Percentiles rank a stretch among this genome's conserved stretches.
These are phyloP conservation scores for Colletotrichum tofieldiae DNA, from an alignment of 2,329 filamentous ascomycete genomes.

Conservation along the genomic window DNA sequence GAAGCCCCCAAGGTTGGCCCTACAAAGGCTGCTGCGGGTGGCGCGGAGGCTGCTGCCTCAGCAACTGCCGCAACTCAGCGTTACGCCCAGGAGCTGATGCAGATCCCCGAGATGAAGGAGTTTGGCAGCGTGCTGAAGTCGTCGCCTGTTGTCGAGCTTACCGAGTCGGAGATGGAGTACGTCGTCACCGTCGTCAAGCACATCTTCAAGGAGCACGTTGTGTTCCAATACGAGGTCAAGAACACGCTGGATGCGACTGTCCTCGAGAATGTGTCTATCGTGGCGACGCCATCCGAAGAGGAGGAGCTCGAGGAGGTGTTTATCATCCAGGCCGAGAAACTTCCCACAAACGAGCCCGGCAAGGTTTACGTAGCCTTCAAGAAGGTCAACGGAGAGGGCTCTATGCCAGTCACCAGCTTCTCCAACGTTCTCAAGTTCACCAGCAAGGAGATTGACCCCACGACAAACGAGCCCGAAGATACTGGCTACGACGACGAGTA, in stretches of 20 bases:
- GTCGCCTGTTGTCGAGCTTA: conserved; percentile 87
- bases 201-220: conserved; percentile 96
- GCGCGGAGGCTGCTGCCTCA: conserved; percentile 82
- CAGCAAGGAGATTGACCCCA: conserved; percentile 97
- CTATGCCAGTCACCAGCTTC: conserved; percentile 86
- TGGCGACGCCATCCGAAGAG: conserved; percentile 84
- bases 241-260: conserved; percentile 95
- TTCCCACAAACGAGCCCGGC: conserved; percentile 88
- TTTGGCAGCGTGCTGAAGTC: conserved; percentile 96
- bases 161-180: conserved; percentile 97
- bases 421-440: conserved; percentile 97
- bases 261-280: conserved; percentile 88
- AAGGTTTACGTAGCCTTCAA: conserved; percentile 97
- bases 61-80: conserved; percentile 88
- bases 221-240: conserved; percentile 97
- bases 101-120: conserved; percentile 90
- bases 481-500: conserved; percentile 97
- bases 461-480: conserved; percentile 93
- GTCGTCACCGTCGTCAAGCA: conserved; percentile 96
- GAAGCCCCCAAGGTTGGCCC: conserved; percentile 89
- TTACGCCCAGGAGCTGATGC: conserved; percentile 88
- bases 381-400: conserved; percentile 81
- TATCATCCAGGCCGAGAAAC: conserved; percentile 88
- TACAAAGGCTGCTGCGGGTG: conserved; percentile 77
- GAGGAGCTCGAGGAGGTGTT: conserved; percentile 93